Percentiles rank a stretch among this genome's conserved stretches.
These are phyloP conservation scores for Lactarius tabidus DNA, from an alignment of 768 basidiomycete genomes.

Conservation along the genomic window DNA sequence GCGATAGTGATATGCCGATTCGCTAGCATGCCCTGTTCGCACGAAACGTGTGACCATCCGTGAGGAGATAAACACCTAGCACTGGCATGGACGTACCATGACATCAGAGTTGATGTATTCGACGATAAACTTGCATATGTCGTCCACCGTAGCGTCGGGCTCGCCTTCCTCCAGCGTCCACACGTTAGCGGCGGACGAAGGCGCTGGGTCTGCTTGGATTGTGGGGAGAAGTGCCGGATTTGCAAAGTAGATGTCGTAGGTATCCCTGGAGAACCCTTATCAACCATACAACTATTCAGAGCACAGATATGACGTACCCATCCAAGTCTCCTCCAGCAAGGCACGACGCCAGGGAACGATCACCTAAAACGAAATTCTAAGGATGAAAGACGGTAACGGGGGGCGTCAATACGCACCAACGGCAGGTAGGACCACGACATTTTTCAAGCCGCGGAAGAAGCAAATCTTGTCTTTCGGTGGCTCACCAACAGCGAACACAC, in stretches of 20 bases:
- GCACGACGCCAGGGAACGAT: conserved; percentile 60
- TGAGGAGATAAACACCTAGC: not conserved
- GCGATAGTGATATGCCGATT: conserved; percentile 67
- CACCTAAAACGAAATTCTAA: conserved; percentile 37
- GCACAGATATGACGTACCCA: conserved; percentile 43
- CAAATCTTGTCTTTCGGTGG: conserved; percentile 28
- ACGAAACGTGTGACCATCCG: not conserved
- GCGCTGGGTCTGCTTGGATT: conserved; percentile 46
- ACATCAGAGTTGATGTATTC: conserved; percentile 84
- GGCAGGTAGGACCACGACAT: conserved; percentile 30
- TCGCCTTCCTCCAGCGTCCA: conserved; percentile 27
- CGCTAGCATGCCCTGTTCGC: conserved; percentile 59
- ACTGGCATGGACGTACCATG: conserved; percentile 49
- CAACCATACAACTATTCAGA: not conserved
- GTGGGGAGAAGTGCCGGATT: conserved; percentile 53
- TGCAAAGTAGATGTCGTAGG: conserved; percentile 54
- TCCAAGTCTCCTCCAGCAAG: conserved; percentile 79
- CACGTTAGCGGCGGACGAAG: conserved; percentile 26
- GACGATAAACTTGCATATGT: conserved; percentile 76
- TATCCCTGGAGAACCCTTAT: conserved; percentile 44
- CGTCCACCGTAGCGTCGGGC: conserved; percentile 51
- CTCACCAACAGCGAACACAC: conserved; percentile 32
- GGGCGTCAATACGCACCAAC: not conserved
- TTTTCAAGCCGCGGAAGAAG: conserved; percentile 27
- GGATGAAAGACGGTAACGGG: not conserved